Conservation (phyloP, 805 yeast species). For the Cyberlindnera galapagoensis region DNA sequence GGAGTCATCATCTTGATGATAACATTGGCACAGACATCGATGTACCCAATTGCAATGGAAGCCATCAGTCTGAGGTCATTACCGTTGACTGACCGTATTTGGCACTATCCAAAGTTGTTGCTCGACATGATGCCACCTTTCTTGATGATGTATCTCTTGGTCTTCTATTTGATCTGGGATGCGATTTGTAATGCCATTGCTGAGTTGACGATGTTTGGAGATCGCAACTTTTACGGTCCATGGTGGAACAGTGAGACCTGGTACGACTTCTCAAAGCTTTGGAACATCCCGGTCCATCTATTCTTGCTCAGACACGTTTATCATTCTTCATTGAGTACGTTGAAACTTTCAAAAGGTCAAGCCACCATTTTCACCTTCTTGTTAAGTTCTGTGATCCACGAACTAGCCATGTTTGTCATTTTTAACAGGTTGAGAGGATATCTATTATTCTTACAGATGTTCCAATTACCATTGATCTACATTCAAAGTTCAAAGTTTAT, state of each 20-base stretch:
- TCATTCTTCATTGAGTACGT: slow-evolving; percentile 77
- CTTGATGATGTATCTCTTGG: slow-evolving; percentile 64
- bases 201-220: slow-evolving; percentile 80
- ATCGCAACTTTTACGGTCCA: slow-evolving; percentile 87
- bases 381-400: slow-evolving; percentile 80
- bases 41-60: slow-evolving; percentile 66
- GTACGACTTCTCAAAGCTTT: slow-evolving; percentile 87
- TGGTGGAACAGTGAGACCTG: slow-evolving; percentile 98
- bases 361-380: slow-evolving; percentile 79
- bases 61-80: slow-evolving; percentile 49
- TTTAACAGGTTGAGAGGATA: slow-evolving; percentile 79
- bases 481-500: slow-evolving; percentile 43
- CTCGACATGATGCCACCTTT: slow-evolving; percentile 79
- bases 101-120: slow-evolving; percentile 50
- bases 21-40: slow-evolving; percentile 62
- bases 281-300: slow-evolving; percentile 93
- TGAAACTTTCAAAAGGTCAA: slow-evolving; percentile 52
- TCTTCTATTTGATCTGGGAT: slow-evolving; percentile 93
- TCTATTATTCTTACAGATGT: slow-evolving; percentile 74
- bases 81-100: slow-evolving; percentile 39
- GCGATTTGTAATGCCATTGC: slow-evolving; percentile 86
- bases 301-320: slow-evolving; percentile 90
- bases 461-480: slow-evolving; percentile 78
- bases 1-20: slow-evolving; percentile 85
- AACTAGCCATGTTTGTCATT: slow-evolving; percentile 84